Evolutionary conservation across 164 flowering plant genomes (phyloP).

Genomic region (Vitis amurensis): DNA sequence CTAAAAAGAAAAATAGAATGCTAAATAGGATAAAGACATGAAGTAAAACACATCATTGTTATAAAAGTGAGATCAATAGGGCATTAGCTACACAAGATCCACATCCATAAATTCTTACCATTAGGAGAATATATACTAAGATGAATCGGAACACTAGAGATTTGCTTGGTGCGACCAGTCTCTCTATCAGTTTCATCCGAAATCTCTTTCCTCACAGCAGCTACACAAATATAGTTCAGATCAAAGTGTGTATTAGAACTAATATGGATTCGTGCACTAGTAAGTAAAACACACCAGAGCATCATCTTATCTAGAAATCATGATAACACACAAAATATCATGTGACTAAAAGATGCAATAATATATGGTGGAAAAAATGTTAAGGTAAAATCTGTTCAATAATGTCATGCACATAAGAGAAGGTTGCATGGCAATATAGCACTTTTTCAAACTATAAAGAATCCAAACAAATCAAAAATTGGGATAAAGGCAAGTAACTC

Average conservation of each 20-base stretch:
- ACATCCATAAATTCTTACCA: conserved; percentile 40
- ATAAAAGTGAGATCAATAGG: neutral
- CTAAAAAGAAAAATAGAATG: no score
- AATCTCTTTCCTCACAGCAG: conserved; percentile 92
- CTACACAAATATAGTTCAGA: conserved; percentile 34
- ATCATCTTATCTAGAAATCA: no score
- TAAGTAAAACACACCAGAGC: no score
- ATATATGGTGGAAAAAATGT: no score
- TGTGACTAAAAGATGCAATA: no score
- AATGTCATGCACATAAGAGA: no score
- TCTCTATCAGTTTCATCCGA: conserved; percentile 94
- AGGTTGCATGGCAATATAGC: no score
- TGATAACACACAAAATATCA: no score
- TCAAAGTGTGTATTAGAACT: conserved; percentile 1
- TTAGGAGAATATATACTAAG: conserved; percentile 91
- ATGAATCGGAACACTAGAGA: conserved; percentile 89
- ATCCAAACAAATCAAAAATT: neutral
- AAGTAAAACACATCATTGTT: no score
- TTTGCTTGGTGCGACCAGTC: conserved; percentile 77
- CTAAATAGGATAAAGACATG: no score
- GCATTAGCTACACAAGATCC: neutral
- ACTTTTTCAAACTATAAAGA: neutral
- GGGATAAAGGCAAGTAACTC: neutral
- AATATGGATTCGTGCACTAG: neutral
- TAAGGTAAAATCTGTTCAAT: no score